Base-by-base conservation (phyloP, 352 stramenopile species). In the Globisporangium splendens region DNA sequence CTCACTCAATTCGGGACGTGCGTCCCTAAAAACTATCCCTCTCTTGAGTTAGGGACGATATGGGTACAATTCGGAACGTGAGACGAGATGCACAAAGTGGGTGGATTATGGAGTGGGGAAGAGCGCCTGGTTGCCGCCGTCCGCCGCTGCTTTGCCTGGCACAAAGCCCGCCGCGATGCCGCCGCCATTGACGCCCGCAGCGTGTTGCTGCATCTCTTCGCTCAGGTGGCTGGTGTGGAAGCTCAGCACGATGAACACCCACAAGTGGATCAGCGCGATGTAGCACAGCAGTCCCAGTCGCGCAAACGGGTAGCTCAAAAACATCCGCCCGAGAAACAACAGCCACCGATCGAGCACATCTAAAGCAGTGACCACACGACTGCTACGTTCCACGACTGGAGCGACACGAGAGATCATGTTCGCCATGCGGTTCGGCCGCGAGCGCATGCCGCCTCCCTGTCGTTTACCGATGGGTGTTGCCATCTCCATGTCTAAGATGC, bases 161-260 rank as follows among this genome's bases (percentile, higher is more conserved):
- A 1, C 41, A 28, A 58, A 50, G 17, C 41, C 41, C 15, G 21
- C 52, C 0, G 17, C 51, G 18, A 39, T 33, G 1, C 28, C 49
- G 62, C 65, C 58, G 21, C 67, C 56, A 7, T 62, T 61, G 13
- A 59, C 68, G n/a, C 63, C 66, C 0, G 41, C 69, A 14, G 50
- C 52, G 8, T 43, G 20, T 7, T 50, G 60, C 44, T 90, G 71
- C 59, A 91, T 71, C 61, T 95, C 85, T 49, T 93, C 81, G 24
- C 75, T 86, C 61, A 95, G 48, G 59, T 95, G 85, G 58, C 78
- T 93, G 52, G 87, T 96, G 68, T 96, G 87, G 66, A 95, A 93
- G 59, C 81, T 90, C 59, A 96, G 65, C 49, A 96, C 80, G 39
- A 90, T 63, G 58, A 95, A 93, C 13, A 92, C 80, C 87, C 87